These are phyloP conservation scores for Eucalyptus lansdowneana DNA, from an alignment of 345 rosid species.

Conservation along the genomic window DNA sequence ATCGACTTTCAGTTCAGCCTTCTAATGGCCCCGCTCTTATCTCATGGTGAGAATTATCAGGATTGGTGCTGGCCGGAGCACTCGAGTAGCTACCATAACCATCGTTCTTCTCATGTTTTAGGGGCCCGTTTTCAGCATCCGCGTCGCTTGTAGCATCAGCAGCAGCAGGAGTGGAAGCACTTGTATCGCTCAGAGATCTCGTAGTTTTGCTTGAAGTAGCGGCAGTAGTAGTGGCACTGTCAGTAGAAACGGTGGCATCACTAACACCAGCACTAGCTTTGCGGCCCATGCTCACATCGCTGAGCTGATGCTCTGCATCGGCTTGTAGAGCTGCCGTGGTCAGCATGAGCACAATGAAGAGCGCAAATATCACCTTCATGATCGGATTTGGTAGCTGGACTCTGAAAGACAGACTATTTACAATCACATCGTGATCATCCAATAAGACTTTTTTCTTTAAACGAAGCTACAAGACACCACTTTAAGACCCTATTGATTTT, in stretches of 20 bases:
- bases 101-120: not conserved
- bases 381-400: not conserved
- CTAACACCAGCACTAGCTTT: not conserved
- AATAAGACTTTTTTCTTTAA: not conserved
- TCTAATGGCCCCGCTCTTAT: not conserved
- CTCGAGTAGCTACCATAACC: not conserved
- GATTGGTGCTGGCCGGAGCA: not conserved
- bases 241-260: not conserved
- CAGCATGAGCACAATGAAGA: not conserved
- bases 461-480: not conserved
- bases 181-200: not conserved
- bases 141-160: not conserved
- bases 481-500: not conserved
- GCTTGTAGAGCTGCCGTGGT: not conserved
- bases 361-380: not conserved
- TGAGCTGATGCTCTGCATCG: not conserved
- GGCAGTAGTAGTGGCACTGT: not conserved
- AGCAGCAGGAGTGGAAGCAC: not conserved
- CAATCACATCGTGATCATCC: not conserved
- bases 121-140: not conserved
- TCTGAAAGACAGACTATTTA: not conserved
- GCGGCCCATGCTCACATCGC: not conserved
- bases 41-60: not conserved
- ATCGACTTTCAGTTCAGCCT: not conserved
- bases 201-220: not conserved